Evolutionary conservation across 257 asterid species (phyloP).

Genomic region (Jaltomata sinuosa): DNA sequence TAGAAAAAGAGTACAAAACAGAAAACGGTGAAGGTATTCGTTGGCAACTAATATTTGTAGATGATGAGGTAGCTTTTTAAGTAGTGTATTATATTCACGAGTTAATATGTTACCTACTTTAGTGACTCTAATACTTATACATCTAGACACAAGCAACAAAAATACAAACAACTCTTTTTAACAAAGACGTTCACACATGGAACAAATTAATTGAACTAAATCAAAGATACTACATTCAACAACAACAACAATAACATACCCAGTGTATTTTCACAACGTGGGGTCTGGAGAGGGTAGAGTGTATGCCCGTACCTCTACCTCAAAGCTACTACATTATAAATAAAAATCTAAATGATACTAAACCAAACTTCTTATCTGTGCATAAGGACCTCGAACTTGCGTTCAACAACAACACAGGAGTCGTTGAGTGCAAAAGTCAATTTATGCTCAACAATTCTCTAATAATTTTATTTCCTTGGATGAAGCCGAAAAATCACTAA

Average conservation of each 20-base stretch:
- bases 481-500: neutral
- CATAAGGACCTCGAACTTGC: no score
- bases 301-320: no score
- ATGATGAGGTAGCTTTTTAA: neutral
- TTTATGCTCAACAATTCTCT: neutral
- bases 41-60: neutral
- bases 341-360: neutral
- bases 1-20: neutral
- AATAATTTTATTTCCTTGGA: neutral
- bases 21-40: neutral
- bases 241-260: no score
- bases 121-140: no score
- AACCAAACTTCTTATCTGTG: no score
- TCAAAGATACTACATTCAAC: no score
- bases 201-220: no score
- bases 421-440: neutral
- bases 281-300: no score
- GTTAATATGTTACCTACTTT: neutral
- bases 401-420: neutral
- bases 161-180: neutral
- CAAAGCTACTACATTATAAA: neutral
- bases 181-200: neutral
- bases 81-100: neutral
- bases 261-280: no score
- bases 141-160: neutral